Evolutionary conservation across 805 yeast genomes (phyloP).

Genomic region (Saccharomycopsis lassenensis): DNA sequence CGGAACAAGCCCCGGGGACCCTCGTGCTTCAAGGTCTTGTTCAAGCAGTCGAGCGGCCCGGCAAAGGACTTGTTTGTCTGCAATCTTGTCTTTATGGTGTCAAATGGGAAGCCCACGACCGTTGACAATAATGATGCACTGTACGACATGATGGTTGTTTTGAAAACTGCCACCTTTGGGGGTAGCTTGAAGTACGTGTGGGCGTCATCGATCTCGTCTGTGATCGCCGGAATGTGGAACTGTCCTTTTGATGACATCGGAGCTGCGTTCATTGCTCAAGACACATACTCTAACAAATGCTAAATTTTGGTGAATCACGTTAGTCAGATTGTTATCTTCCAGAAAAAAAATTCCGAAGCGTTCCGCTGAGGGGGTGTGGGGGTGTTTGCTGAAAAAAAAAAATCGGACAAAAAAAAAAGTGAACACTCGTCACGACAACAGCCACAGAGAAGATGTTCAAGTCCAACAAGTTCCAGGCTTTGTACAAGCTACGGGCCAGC

Average conservation of each 20-base stretch:
- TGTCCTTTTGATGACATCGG: neutral
- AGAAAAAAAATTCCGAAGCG: no score
- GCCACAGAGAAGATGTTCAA: no score
- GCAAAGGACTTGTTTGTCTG: slow-evolving; percentile 63
- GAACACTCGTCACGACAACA: no score
- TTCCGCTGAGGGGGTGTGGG: no score
- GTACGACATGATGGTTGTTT: slow-evolving; percentile 52
- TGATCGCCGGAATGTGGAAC: slow-evolving; percentile 39
- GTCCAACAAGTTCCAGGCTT: slow-evolving; percentile 15
- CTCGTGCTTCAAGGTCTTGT: slow-evolving; percentile 44
- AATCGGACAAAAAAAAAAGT: no score
- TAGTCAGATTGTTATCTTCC: no score
- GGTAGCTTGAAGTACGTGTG: slow-evolving; percentile 39
- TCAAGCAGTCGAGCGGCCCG: slow-evolving; percentile 46
- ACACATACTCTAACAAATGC: no score
- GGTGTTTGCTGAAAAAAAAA: no score
- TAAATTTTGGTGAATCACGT: no score
- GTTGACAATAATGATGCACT: slow-evolving; percentile 54
- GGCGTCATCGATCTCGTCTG: slow-evolving; percentile 38
- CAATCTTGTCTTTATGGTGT: slow-evolving; percentile 78
- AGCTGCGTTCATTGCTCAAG: no score
- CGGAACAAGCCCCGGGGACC: slow-evolving; percentile 66
- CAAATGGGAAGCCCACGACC: slow-evolving; percentile 71
- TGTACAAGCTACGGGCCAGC: slow-evolving; percentile 46
- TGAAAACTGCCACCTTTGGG: slow-evolving; percentile 35